These are phyloP conservation scores for Cyberlindnera meyerae DNA, from an alignment of 805 yeast species.

Conservation along the genomic window DNA sequence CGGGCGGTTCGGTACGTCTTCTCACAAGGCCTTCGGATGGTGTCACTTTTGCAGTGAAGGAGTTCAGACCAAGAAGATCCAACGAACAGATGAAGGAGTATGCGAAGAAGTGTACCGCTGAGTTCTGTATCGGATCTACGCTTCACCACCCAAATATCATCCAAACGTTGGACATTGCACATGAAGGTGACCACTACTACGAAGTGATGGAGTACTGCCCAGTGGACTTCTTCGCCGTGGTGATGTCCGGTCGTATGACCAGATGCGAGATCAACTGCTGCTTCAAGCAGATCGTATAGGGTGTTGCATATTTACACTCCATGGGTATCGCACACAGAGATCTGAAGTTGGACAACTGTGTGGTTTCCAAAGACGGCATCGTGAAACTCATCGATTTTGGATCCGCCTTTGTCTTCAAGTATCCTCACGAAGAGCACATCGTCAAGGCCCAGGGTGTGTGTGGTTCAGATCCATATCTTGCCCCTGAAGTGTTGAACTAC, in stretches of 20 bases:
- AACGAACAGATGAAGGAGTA: slow-evolving; percentile 71
- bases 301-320: slow-evolving; percentile 68
- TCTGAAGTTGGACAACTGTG: slow-evolving; percentile 79
- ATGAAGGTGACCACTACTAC: slow-evolving; percentile 58
- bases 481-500: slow-evolving; percentile 66
- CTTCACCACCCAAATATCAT: slow-evolving; percentile 78
- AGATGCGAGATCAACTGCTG: slow-evolving; percentile 81
- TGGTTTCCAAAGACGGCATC: slow-evolving; percentile 66
- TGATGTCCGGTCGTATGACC: slow-evolving; percentile 80
- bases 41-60: slow-evolving; percentile 77
- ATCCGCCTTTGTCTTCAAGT: slow-evolving; percentile 74
- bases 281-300: slow-evolving; percentile 66
- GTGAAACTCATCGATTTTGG: slow-evolving; percentile 81
- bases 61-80: slow-evolving; percentile 66
- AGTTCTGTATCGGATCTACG: slow-evolving; percentile 80
- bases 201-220: slow-evolving; percentile 88
- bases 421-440: slow-evolving; percentile 60
- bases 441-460: slow-evolving; percentile 71
- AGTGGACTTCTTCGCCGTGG: slow-evolving; percentile 78
- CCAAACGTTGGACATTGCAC: slow-evolving; percentile 64
- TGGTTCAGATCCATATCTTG: slow-evolving; percentile 83
- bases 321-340: slow-evolving; percentile 83
- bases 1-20: slow-evolving; percentile 81
- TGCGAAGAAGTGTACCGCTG: slow-evolving; percentile 85
- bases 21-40: slow-evolving; percentile 64